Percentiles rank a stretch among this genome's conserved stretches.
Evolutionary conservation across 2,329 filamentous ascomycete genomes (phyloP).

Genomic region (Coniochaeta hoffmannii): DNA sequence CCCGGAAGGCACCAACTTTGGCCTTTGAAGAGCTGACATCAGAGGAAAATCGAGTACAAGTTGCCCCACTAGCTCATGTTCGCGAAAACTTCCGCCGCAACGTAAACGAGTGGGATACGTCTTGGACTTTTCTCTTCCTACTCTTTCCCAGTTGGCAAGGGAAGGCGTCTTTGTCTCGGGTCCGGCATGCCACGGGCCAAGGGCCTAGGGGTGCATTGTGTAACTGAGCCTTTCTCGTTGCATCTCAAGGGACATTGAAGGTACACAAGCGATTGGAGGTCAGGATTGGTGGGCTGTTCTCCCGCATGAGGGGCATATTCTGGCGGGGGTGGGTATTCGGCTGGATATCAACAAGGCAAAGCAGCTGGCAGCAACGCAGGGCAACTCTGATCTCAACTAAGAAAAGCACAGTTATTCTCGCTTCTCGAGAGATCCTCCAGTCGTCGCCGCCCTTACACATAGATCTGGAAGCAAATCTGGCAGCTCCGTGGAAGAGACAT

Average conservation of each 20-base stretch:
- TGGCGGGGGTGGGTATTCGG: background rate
- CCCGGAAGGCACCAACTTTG: background rate
- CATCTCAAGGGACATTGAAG: background rate
- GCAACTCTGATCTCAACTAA: too few relatives aligned
- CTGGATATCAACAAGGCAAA: too few relatives aligned
- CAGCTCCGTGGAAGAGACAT: too few relatives aligned
- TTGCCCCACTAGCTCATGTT: background rate
- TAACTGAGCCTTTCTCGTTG: background rate
- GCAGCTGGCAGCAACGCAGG: too few relatives aligned
- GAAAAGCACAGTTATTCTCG: too few relatives aligned
- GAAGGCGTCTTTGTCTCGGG: too few relatives aligned
- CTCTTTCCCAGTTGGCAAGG: too few relatives aligned
- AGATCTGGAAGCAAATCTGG: too few relatives aligned
- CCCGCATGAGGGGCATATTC: background rate
- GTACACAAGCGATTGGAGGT: background rate
- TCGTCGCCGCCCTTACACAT: too few relatives aligned
- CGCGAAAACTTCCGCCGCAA: background rate
- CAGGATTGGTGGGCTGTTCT: background rate
- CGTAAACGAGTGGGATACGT: background rate
- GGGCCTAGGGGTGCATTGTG: background rate
- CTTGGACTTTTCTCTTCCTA: too few relatives aligned
- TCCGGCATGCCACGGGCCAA: too few relatives aligned
- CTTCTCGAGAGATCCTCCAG: too few relatives aligned
- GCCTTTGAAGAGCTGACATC: background rate
- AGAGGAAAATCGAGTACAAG: background rate